Base-by-base conservation (phyloP, 768 basidiomycete species). In the Crepidotus variabilis region DNA sequence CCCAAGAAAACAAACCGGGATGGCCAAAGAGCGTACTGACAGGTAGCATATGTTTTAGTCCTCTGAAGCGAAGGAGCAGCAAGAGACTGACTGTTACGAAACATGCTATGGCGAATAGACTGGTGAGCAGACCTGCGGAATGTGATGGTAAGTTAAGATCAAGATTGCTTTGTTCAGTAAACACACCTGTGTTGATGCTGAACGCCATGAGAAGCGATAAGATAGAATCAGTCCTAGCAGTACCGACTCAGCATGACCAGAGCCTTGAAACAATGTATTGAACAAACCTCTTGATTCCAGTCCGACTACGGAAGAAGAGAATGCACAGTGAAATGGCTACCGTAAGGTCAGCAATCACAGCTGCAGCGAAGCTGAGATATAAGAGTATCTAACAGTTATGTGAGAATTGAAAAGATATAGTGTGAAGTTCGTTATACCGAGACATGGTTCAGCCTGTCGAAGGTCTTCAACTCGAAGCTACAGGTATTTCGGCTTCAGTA, bases 21-120 rank as follows among this genome's bases (percentile, higher is more conserved):
- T 2, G 67, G 67, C 67, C 67, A 67, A 45, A 65, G 47, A 5
- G 67, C 60, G 20, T 67, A 67, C 65, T 66, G 21, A 18, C 14
- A 28, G 28, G 2, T 47, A n/a, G 24, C 6, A 16, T 2, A 21
- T 54, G 14, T 35, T 16, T 47, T 6, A 10, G 47, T 18, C 8
- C 28, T 8, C 28, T 8, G 28, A 28, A 21, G 14, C 5, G 11
- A 36, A 1, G 14, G 14, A 6, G 35, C 23, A 9, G 24, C 13
- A 20, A 8, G 47, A 18, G 5, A 50, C 61, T 43, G 36, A 65
- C 64, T 21, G 66, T 67, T 6, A 67, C 57, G 5, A 67, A 61
- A 43, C 66, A 67, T 1, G 55, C 63, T 46, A 65, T 55, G 10
- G 66, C 64, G 18, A 64, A 67, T 6, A 67, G 22, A 48, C 66